Base-by-base conservation (phyloP, 1,284 basidiomycete genomes). In the Ganoderma meredithae region DNA sequence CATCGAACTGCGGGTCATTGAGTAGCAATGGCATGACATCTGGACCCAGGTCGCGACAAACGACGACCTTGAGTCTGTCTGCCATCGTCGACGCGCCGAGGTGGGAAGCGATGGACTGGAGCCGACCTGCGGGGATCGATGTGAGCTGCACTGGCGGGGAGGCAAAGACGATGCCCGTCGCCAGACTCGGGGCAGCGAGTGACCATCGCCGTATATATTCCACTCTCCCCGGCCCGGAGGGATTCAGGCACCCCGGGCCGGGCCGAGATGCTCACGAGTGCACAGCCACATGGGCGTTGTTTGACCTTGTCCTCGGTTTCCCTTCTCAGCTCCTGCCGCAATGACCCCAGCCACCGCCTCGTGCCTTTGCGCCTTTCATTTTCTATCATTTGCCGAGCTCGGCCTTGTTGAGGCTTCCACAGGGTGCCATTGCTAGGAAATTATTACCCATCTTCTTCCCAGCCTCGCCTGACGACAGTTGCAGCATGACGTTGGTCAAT, bases 21-120 rank as follows among this genome's bases (percentile, higher is more conserved):
- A 82, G 71, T 58, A 94, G 83, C 49, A 92, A 75, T 13, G 85
- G 82, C 90, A 95, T 93, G 15, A 89, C 88, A 72, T 93, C 87
- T 17, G 87, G 83, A 1, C 94, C 93, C 56, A 96, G 83, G 73
- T 91, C 79, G 64, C 91, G 86, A 53, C 86, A 87, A 33, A 95
- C 83, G 25, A 95, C 85, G 68, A 94, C 83, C 77, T 92, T 93
- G 33, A 67, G 72, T 13, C 72, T 69, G 19, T 44, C 58, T n/a
- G 63, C 53, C 64, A 68, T 72, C 25, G 63, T 47, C 19, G 27
- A 17, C 1, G 19, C n/a, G 17, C 13, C n/a, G 22, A 71, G 62
- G 36, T 72, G 71, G 1, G 68, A 69, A 36, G 49, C 19, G 25
- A 71, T 62, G 31, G 66, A 64, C 13, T 25, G 33, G 0, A 71